Conservation (phyloP, 768 basidiomycete species). For the Boletus bicolor region DNA sequence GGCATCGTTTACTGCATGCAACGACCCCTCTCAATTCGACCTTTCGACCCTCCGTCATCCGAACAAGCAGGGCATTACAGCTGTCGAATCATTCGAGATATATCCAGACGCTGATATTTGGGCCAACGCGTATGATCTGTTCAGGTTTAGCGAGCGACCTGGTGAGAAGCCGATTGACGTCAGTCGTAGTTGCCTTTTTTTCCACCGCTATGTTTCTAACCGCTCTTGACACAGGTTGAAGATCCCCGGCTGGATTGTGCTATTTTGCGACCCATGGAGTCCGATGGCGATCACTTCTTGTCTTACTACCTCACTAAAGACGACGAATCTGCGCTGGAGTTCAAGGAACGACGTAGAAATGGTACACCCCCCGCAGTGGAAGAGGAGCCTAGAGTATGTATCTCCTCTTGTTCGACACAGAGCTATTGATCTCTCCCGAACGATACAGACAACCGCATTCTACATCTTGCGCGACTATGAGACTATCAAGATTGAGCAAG, state of each 20-base stretch:
- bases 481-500: conserved; percentile 82
- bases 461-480: conserved; percentile 83
- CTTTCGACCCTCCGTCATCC: conserved; percentile 66
- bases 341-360: conserved; percentile 55
- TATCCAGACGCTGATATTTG: conserved; percentile 84
- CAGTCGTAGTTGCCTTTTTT: conserved; percentile 20
- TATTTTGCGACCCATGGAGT: conserved; percentile 82
- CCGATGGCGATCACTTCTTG: conserved; percentile 84
- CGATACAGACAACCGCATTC: conserved; percentile 60
- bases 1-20: conserved; percentile 59
- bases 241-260: conserved; percentile 85
- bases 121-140: conserved; percentile 87
- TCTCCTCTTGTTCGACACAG: background rate
- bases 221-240: conserved; percentile 45
- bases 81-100: conserved; percentile 78
- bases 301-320: conserved; percentile 80
- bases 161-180: conserved; percentile 76
- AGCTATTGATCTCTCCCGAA: background rate
- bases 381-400: conserved; percentile 54
- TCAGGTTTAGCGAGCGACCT: conserved; percentile 81
- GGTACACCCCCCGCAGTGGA: conserved; percentile 44
- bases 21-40: conserved; percentile 56
- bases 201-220: background rate
- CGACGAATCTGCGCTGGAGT: conserved; percentile 63
- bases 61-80: conserved; percentile 69